Evolutionary conservation across 2,329 filamentous ascomycete genomes (phyloP), one percentile per base, ranked within the genome.

Genomic region (Biscogniauxia mediterranea): DNA sequence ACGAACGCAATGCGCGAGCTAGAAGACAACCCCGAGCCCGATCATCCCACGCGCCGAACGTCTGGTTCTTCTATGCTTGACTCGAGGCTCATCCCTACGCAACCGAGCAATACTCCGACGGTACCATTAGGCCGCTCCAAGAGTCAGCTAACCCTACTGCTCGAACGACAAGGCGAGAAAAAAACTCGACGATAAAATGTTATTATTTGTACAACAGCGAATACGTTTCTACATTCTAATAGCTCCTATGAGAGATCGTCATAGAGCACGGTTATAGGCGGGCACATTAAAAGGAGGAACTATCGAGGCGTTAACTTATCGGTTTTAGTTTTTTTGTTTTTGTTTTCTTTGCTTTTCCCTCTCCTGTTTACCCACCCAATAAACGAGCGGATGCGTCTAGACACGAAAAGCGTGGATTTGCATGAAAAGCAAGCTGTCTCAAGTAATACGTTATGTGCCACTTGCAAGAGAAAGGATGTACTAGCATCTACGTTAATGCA

Each of bases 81-180:
- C 26, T 61, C 69, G 8, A 66, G 75, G 21, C 79, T 84, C 59
- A 78, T 77, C 4, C 83, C 83, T 23, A 85, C 83, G 0, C 79
- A 78, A 58, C 82, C 81, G 4, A 81, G 76, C 52, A 72, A 76
- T 11, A 74, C 77, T 15, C 74, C 80, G 25, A 73, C 73, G 15
- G 76, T 84, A 7, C 82, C 81, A 3, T 74, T 87, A 55, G 83
- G 78, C n/a, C 78, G 84, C 60, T 83, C 84, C n/a, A 85, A 82
- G 71, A 87, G 85, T 66, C 84, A 88, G 69, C 75, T 88, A 26
- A 83, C 81, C 9, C 74, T 88, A 3, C 75, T 88, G 1, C 75
- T 88, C 20, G 83, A 86, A 66, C 80, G 81, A 42, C 63, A 70
- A 46, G 57, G 63, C 32, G 71, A 74, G 26, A 73, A 71, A 56